Base-by-base conservation (phyloP, 345 rosid species). In the Linum tenue region DNA sequence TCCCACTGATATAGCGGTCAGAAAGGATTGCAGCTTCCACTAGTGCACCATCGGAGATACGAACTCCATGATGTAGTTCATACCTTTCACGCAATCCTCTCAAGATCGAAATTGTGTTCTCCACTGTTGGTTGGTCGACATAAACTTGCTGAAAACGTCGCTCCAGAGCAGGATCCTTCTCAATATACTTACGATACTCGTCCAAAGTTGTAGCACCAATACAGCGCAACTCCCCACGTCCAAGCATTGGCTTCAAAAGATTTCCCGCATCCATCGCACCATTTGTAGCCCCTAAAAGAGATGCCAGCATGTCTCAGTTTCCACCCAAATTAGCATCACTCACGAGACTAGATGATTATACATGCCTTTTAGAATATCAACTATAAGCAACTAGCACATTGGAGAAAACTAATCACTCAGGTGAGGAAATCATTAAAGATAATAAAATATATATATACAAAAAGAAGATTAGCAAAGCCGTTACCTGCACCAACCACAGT, bases 211-310 rank as follows among this genome's bases (percentile, higher is more conserved):
- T 91, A 56, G 99, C 99, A 59, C 97, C 98, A 56, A 95, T 95
- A 59, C 99, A 95, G 17, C 96, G 86, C 72, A 95, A 68, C 75
- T 95, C 99, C 39, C 99, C 99, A 9, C 99, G 79, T 72, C 99
- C 98, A 72, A 95, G 91, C 99, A 95, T 95, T 6, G 99, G 99
- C 73, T 95, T 95, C 83, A 95, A 78, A 67, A 95, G 83, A 77
- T 91, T 95, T 65, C 99, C 96, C 12, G 98, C 99, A 79, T 95
- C 99, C 99, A 95, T 89, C 2, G 99, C 98, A 62, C 99, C 99
- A 79, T 82, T 89, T 66, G 99, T 95, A 31, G 99, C 97, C 80
- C 99, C 99, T 95, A 77, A 79, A 77, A 75, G 51, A 65, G 64
- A 68, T 58, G 63, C 53, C 39, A 64, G 39, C 38, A 7, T 3